phyloP scores from a whole-genome alignment of 306 rosid genomes.

The Cercis canadensis region DNA sequence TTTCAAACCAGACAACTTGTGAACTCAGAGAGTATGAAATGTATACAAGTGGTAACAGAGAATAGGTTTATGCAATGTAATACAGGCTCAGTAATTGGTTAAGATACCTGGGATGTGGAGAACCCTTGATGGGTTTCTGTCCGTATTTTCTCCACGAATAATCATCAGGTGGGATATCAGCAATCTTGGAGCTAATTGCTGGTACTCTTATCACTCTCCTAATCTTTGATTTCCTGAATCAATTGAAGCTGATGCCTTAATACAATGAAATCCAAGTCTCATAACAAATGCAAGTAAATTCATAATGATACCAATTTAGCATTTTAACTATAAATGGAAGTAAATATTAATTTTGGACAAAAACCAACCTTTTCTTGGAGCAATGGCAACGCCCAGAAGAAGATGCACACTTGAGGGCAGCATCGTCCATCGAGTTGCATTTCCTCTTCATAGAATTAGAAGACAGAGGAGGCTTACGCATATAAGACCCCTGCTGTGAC shows the following conservation, averaged over 20 bases:
- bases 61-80: too few relatives aligned
- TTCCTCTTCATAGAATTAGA: slow-evolving; percentile 64
- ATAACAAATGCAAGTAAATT: background rate
- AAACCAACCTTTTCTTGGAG: slow-evolving; percentile 66
- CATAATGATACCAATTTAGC: too few relatives aligned
- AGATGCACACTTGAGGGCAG: slow-evolving; percentile 50
- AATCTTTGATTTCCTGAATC: slow-evolving; percentile 64
- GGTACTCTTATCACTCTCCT: slow-evolving; percentile 72
- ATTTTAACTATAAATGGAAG: background rate
- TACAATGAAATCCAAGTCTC: background rate
- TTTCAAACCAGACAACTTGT: slow-evolving; percentile 12
- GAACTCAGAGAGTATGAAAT: background rate
- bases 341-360: background rate
- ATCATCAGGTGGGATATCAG: slow-evolving; percentile 87
- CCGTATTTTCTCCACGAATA: slow-evolving; percentile 90
- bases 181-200: slow-evolving; percentile 67
- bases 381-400: slow-evolving; percentile 74
- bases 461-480: slow-evolving; percentile 67
- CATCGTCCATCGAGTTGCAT: slow-evolving; percentile 61
- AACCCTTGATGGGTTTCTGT: slow-evolving; percentile 92
- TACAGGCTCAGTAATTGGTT: too few relatives aligned
- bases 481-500: slow-evolving; percentile 50
- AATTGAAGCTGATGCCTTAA: background rate
- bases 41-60: too few relatives aligned
- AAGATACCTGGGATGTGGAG: slow-evolving; percentile 83